Evolutionary conservation across 1,284 basidiomycete genomes (phyloP).

Genomic region (Moesziomyces sp.): DNA sequence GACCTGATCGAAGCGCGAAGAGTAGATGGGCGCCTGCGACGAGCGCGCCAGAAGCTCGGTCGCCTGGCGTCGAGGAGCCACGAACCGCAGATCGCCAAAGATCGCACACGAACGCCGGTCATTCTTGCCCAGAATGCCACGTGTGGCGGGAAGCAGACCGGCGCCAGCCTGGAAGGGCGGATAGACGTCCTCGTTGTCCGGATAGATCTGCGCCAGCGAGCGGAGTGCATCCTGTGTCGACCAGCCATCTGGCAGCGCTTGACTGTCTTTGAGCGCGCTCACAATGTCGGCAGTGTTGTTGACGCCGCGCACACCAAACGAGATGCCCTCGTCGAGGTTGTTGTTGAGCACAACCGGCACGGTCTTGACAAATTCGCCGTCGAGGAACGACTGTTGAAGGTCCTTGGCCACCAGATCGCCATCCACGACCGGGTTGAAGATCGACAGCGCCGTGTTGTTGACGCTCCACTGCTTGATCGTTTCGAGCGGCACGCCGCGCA

Average conservation of each 20-base stretch:
- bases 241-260: constrained; percentile 16
- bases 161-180: constrained; percentile 34
- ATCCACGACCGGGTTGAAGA: constrained; percentile 26
- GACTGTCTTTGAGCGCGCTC: constrained; percentile 4
- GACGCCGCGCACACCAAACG: constrained; percentile 32
- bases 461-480: constrained; percentile 30
- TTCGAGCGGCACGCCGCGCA: constrained; percentile 22
- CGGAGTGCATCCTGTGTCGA: background rate
- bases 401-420: constrained; percentile 31
- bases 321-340: constrained; percentile 34
- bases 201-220: constrained; percentile 11
- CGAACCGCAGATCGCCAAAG: constrained; percentile 30
- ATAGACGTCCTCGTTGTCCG: constrained; percentile 40
- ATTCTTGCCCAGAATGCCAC: constrained; percentile 16
- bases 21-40: constrained; percentile 31
- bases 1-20: constrained; percentile 51
- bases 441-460: background rate
- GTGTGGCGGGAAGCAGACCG: constrained; percentile 12
- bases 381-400: constrained; percentile 24
- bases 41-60: constrained; percentile 3
- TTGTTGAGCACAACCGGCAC: constrained; percentile 14
- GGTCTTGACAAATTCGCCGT: constrained; percentile 21
- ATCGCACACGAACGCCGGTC: constrained; percentile 30
- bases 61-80: constrained; percentile 22
- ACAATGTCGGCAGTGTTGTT: constrained; percentile 30